Conservation (phyloP, 495 filamentous ascomycete species). For the Penicillium psychrofluorescens region DNA sequence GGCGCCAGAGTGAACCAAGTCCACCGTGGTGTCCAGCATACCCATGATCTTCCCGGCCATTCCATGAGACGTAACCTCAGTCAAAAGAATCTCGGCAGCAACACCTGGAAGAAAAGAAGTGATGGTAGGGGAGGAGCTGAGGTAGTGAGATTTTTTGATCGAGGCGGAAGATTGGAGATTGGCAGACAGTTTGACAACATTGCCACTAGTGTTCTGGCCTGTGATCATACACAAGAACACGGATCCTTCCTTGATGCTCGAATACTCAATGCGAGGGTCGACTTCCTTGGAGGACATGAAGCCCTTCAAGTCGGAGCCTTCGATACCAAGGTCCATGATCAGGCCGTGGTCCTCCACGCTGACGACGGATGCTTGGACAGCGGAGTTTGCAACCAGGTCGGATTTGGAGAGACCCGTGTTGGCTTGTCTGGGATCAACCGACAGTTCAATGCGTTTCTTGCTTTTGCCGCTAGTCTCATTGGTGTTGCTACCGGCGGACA, state of each 20-base stretch:
- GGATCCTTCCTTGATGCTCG: constrained; percentile 65
- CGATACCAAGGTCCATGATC: constrained; percentile 83
- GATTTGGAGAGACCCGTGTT: constrained; percentile 66
- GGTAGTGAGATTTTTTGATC: constrained; percentile 60
- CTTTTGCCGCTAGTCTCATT: constrained; percentile 56
- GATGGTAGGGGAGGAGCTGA: constrained; percentile 75
- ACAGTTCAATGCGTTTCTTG: constrained; percentile 77
- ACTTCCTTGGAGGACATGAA: constrained; percentile 90
- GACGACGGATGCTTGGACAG: constrained; percentile 76
- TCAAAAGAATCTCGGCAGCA: constrained; percentile 76
- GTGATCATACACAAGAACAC: constrained; percentile 79
- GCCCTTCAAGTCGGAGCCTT: constrained; percentile 57
- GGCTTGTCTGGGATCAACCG: constrained; percentile 64
- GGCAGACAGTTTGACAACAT: constrained; percentile 79
- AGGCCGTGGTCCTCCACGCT: constrained; percentile 95
- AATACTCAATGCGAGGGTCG: constrained; percentile 47
- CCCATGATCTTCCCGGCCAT: constrained; percentile 87
- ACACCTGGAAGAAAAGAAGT: constrained; percentile 86
- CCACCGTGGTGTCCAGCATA: constrained; percentile 78
- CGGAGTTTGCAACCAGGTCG: constrained; percentile 62
- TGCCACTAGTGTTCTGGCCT: constrained; percentile 67
- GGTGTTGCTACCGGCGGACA: constrained; percentile 51
- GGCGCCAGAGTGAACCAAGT: constrained; percentile 77
- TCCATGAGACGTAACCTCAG: constrained; percentile 55
- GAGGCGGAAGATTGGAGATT: constrained; percentile 58